Base-by-base conservation (phyloP, 2,329 filamentous ascomycete species). In the Pseudomassariella vexata region DNA sequence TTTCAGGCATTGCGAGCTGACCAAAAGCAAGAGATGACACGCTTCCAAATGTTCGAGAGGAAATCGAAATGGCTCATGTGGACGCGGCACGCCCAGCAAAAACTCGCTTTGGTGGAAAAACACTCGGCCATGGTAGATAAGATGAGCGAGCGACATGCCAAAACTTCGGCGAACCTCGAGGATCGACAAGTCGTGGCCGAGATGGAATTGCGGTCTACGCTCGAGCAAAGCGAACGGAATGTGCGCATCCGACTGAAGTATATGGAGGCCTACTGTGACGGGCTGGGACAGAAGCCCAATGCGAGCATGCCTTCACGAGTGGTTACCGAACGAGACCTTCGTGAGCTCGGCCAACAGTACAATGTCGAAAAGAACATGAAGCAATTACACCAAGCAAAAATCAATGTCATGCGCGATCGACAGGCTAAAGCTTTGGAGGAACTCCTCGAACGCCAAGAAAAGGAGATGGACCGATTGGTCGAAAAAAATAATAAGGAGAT, bases 231-330 rank as follows among this genome's bases (percentile, higher is more conserved):
- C 33, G 74, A 77, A 47, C 62, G 64, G 36, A 75, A 70, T 41
- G 65, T 79, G 22, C 62, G 60, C 19, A 70, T 76, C 22, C 66
- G 75, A 10, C 57, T 81, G n/a, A 70, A 68, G 47, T 70, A 81
- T 42, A 81, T 81, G 76, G 76, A 81, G 44, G 76, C 74, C 5
- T 81, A 81, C 49, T 80, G 76, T 45, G 66, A 75, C 37, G 66
- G 67, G 4, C 53, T 73, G 2, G 70, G 69, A 4, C 60, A 61
- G 19, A 60, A 52, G 16, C 52, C 56, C 3, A 55, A 46, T 20
- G 44, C 51, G 3, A 36, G 50, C 4, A 62, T 70, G 52, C 70
- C 71, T 4, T 56, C 59, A 1, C 60, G 76, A 6, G 56, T 68
- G 1, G 73, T 81, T 11, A 81, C 76, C 3, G 71, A 78, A 46